Conservation (phyloP, 441 rosid species). For the Cnidoscolus chayamansa region DNA sequence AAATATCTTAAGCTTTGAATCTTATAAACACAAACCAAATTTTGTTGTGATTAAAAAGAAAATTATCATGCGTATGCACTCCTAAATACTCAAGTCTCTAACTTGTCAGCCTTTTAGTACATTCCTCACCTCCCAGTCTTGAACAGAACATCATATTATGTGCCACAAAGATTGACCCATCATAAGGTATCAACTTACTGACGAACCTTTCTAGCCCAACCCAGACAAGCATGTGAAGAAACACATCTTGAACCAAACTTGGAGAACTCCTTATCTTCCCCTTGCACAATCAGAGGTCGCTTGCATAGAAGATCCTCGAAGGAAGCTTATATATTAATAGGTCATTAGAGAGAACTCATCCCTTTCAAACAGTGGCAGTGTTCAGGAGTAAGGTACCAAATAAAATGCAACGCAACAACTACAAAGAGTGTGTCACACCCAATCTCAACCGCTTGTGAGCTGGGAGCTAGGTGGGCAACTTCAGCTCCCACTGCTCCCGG, state of each 20-base stretch:
- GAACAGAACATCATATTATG: constrained; percentile 91
- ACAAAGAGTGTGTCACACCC: constrained; percentile 92
- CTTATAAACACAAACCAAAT: constrained; percentile 86
- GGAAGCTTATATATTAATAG: constrained; percentile 88
- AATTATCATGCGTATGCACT: constrained; percentile 73
- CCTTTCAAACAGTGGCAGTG: constrained; percentile 78
- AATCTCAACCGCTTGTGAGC: constrained; percentile 72
- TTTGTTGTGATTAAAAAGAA: constrained; percentile 94
- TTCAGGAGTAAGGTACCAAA: constrained; percentile 54
- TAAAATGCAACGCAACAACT: constrained; percentile 77
- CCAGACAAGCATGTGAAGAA: constrained; percentile 99
- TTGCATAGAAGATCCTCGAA: constrained; percentile 82
- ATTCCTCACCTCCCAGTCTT: constrained; percentile 69
- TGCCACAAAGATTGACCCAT: constrained; percentile 80
- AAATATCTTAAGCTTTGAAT: constrained; percentile 37
- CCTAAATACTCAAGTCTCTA: constrained; percentile 74
- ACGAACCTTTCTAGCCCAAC: constrained; percentile 70
- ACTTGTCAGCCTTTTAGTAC: constrained; percentile 57
- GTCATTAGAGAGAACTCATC: constrained; percentile 95
- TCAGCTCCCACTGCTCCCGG: constrained; percentile 95
- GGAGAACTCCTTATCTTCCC: constrained; percentile 86
- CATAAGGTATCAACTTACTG: constrained; percentile 57
- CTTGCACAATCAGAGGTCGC: constrained; percentile 72
- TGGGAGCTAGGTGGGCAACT: constrained; percentile 48
- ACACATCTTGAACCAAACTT: constrained; percentile 69